Percentiles rank a stretch among this genome's conserved stretches.
Conservation (phyloP, 2,329 filamentous ascomycete genomes). For the Scorias spongiosa region DNA sequence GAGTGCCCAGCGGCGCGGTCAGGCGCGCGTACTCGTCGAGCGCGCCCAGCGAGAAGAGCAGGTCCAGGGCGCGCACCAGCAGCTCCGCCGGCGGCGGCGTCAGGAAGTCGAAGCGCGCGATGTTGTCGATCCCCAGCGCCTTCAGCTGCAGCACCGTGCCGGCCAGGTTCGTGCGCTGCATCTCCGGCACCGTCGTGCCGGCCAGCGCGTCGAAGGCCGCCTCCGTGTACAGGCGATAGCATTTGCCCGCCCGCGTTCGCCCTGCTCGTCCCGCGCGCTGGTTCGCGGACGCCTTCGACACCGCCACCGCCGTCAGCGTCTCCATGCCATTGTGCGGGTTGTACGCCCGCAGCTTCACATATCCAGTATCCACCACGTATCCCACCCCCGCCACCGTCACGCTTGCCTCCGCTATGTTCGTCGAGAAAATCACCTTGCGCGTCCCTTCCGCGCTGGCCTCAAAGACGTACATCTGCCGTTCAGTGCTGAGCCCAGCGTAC, state of each 20-base stretch:
- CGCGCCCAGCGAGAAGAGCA: conserved; percentile 74
- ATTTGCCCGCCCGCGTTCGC: conserved; percentile 80
- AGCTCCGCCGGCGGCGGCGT: conserved; percentile 74
- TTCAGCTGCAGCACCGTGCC: conserved; percentile 83
- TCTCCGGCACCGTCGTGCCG: conserved; percentile 69
- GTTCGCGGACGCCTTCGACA: conserved; percentile 84
- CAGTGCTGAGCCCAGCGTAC: conserved; percentile 76
- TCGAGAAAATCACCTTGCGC: conserved; percentile 82
- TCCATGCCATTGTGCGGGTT: conserved; percentile 78
- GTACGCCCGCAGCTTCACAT: conserved; percentile 78
- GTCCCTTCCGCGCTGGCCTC: conserved; percentile 67
- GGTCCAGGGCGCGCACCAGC: conserved; percentile 70
- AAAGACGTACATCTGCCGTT: conserved; percentile 92
- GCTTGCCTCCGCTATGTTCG: conserved; percentile 92
- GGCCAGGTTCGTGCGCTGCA: conserved; percentile 81
- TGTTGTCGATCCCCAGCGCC: conserved; percentile 87
- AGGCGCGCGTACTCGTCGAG: conserved; percentile 83
- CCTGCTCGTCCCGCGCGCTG: conserved; percentile 85
- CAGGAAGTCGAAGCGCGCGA: conserved; percentile 78
- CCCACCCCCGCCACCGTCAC: conserved; percentile 88
- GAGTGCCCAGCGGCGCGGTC: conserved; percentile 69
- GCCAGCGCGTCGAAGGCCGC: conserved; percentile 49
- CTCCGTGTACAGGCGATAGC: conserved; percentile 84
- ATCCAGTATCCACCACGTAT: conserved; percentile 81
- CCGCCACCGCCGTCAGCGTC: conserved; percentile 61